These are phyloP conservation scores for Dactylellina parvicollis DNA, from an alignment of 2,329 filamentous ascomycete species.

Conservation along the genomic window DNA sequence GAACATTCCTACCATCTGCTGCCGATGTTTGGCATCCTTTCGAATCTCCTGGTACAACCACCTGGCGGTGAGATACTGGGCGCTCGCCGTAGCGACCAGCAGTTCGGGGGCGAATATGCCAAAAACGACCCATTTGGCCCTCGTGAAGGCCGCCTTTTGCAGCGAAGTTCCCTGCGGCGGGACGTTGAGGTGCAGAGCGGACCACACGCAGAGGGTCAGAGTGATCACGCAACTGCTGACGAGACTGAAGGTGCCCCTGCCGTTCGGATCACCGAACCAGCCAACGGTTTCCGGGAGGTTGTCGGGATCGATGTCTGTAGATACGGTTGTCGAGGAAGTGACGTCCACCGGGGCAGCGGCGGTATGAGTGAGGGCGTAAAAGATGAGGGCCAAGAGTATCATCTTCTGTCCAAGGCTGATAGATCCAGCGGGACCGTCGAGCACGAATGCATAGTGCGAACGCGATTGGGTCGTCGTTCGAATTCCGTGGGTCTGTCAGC, in stretches of 20 bases:
- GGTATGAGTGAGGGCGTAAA: slow-evolving; percentile 12
- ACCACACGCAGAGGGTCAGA: slow-evolving; percentile 61
- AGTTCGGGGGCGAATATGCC: slow-evolving; percentile 60
- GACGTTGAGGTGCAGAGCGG: slow-evolving; percentile 62
- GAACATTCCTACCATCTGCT: slow-evolving; percentile 13
- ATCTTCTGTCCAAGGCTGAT: slow-evolving; percentile 31
- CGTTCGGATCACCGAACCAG: slow-evolving; percentile 57
- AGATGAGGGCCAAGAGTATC: slow-evolving; percentile 28
- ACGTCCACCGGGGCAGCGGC: slow-evolving; percentile 24
- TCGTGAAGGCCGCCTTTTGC: slow-evolving; percentile 54
- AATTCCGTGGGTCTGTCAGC: not conserved
- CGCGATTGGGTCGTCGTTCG: not conserved
- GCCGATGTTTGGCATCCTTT: slow-evolving; percentile 40
- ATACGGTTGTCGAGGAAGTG: not conserved
- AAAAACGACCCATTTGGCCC: slow-evolving; percentile 58
- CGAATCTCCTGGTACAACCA: slow-evolving; percentile 36
- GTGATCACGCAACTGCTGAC: slow-evolving; percentile 61
- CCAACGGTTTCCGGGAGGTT: slow-evolving; percentile 23
- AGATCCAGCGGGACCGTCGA: not conserved
- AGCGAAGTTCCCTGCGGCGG: slow-evolving; percentile 52
- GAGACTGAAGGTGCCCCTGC: slow-evolving; percentile 60
- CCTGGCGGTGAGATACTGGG: slow-evolving; percentile 49
- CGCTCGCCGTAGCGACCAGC: slow-evolving; percentile 58
- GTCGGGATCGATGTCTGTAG: not conserved
- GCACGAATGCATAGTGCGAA: slow-evolving; percentile 21